Base-by-base conservation (phyloP, 2,329 filamentous ascomycete genomes). In the Ustulina deusta region DNA sequence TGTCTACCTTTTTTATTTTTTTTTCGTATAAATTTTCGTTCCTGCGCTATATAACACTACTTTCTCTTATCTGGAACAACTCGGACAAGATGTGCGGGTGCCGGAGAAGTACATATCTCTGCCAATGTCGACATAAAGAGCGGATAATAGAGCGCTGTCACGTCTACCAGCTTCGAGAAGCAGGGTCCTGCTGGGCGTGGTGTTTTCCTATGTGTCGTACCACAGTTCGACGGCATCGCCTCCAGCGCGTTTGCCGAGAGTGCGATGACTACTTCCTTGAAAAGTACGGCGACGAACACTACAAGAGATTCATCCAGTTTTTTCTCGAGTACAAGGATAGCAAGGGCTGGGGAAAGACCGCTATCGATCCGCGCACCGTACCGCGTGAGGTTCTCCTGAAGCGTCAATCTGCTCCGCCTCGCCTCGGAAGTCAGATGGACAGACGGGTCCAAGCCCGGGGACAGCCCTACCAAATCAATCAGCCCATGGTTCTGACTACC, bases 291-390 rank as follows among this genome's bases (percentile, higher is more conserved):
- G 32, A 52, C 7, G 3, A 22, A 10, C 49, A 57, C 6, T 69
- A 66, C 44, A 48, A 68, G 13, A 4, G 48, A 25, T 68, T 74
- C 42, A 69, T 70, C 49, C 40, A 69, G 25, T 63, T 51, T 13
- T 77, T 76, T 62, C 61, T 78, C 20, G 62, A 65, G 29, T 77
- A 74, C 38, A 77, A 77, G 63, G 60, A 69, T 17, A 20, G 44
- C 2, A 70, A 54, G 7, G 73, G 74, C 11, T 61, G 71, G 55
- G 38, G 13, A 0, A 70, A 52, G 29, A 57, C 58, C 48, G 42
- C 59, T 20, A 57, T 76, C n/a, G 70, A 74, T 17, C 75, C 74
- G 6, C 40, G 51, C 1, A 61, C 61, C 11, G 48, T 78, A 0
- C 66, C 73, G 6, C 51, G 46, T 6, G 59, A 66, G 17, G 63